phyloP scores from a whole-genome alignment of 441 rosid genomes.

The Croton laevigatus region DNA sequence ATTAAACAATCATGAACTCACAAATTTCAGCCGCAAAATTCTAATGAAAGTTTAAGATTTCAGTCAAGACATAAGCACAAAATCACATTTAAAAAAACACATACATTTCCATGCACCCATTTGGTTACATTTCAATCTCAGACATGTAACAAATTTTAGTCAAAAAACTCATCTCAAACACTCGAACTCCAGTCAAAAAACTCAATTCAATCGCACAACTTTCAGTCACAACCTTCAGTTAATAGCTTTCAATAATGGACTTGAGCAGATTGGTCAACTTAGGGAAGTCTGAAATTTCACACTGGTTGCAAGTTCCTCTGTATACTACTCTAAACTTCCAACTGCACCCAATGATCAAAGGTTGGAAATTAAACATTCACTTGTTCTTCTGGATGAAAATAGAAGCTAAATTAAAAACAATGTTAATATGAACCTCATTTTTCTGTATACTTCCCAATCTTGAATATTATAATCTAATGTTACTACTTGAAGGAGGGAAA shows the following conservation, averaged over 20 bases:
- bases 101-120: no score
- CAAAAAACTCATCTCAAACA: no score
- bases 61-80: no score
- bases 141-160: no score
- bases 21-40: no score
- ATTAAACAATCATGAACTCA: no score
- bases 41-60: no score
- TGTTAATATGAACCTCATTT: background rate
- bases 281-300: slow-evolving; percentile 64
- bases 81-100: no score
- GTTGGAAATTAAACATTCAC: background rate
- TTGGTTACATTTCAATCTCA: no score
- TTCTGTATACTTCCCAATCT: background rate
- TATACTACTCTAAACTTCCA: slow-evolving; percentile 52
- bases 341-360: slow-evolving; percentile 29
- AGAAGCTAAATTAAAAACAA: background rate
- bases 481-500: background rate
- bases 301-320: slow-evolving; percentile 61
- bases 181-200: no score
- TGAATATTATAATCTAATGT: background rate
- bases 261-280: slow-evolving; percentile 62
- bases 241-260: slow-evolving; percentile 23
- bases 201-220: no score
- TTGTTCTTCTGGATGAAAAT: background rate
- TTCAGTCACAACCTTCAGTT: no score